phyloP scores from a whole-genome alignment of 2,329 filamentous ascomycete genomes.

The Claviceps sp. region DNA sequence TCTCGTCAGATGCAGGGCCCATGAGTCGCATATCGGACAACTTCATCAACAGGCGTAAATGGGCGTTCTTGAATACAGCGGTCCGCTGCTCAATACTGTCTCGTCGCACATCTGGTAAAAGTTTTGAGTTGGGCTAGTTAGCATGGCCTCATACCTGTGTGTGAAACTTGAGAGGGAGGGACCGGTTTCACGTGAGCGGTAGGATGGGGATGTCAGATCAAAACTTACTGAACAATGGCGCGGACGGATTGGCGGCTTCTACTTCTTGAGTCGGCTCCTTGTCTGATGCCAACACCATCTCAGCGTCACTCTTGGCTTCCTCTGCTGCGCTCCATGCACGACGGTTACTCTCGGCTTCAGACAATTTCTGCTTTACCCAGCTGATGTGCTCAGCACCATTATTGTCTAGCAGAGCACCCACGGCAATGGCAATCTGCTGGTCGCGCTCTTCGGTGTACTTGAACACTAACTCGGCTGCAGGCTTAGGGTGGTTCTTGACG shows the following conservation, averaged over 20 bases:
- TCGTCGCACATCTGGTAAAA: conserved; percentile 36
- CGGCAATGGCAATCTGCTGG: conserved; percentile 65
- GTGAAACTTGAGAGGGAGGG: not conserved
- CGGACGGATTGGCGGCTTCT: conserved; percentile 16
- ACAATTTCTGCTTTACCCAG: conserved; percentile 67
- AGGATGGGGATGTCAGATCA: not conserved
- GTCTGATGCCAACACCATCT: conserved; percentile 18
- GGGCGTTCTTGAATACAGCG: conserved; percentile 79
- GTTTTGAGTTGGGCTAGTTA: not conserved
- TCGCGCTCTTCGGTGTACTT: conserved; percentile 55
- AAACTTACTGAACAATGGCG: conserved; percentile 21
- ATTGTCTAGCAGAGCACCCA: conserved; percentile 68
- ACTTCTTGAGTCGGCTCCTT: conserved; percentile 13
- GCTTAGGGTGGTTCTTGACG: conserved; percentile 44
- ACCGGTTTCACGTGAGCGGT: not conserved
- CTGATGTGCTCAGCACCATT: conserved; percentile 60
- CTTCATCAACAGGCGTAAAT: conserved; percentile 72
- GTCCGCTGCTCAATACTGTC: conserved; percentile 52
- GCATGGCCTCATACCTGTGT: not conserved
- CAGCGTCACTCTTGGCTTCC: conserved; percentile 36
- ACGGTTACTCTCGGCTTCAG: conserved; percentile 56
- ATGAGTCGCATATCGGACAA: conserved; percentile 56
- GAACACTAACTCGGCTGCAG: conserved; percentile 74
- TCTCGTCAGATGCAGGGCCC: conserved; percentile 46
- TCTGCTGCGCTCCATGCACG: conserved; percentile 65